Evolutionary conservation across 495 filamentous ascomycete species (phyloP).

Genomic region (Aspergillus cristatus): DNA sequence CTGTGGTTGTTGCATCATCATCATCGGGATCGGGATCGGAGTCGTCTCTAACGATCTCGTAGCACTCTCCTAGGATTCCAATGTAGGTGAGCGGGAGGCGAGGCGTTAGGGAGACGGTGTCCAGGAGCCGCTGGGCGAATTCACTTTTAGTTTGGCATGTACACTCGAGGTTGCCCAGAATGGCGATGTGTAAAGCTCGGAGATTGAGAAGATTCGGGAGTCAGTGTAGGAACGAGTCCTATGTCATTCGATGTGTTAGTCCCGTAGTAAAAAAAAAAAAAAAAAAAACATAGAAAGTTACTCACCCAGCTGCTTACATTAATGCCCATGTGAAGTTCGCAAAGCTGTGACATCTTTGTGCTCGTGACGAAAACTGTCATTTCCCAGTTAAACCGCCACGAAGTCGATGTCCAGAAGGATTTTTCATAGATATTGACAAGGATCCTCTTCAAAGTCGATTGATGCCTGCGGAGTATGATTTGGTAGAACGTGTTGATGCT

Average conservation of each 20-base stretch:
- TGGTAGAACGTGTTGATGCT: constrained; percentile 68
- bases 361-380: constrained; percentile 71
- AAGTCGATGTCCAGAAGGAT: constrained; percentile 23
- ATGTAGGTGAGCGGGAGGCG: constrained; percentile 79
- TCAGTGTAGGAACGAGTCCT: constrained; percentile 85
- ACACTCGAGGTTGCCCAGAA: constrained; percentile 60
- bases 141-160: constrained; percentile 51
- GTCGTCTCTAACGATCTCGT: constrained; percentile 57
- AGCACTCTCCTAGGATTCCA: constrained; percentile 75
- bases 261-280: constrained; percentile 1
- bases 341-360: constrained; percentile 67
- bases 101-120: constrained; percentile 77
- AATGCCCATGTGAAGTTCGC: constrained; percentile 67
- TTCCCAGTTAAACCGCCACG: constrained; percentile 71
- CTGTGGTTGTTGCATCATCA: constrained; percentile 33
- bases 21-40: constrained; percentile 25
- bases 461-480: constrained; percentile 63
- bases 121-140: constrained; percentile 72
- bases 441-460: constrained; percentile 63
- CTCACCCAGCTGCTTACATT: constrained; percentile 84
- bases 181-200: constrained; percentile 67
- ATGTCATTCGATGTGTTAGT: too few species aligned
- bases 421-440: constrained; percentile 65
- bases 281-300: constrained; percentile 6
- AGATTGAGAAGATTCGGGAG: constrained; percentile 73